Base-by-base conservation (phyloP, 2,329 filamentous ascomycete species). In the Lasiodiplodia sp. region DNA sequence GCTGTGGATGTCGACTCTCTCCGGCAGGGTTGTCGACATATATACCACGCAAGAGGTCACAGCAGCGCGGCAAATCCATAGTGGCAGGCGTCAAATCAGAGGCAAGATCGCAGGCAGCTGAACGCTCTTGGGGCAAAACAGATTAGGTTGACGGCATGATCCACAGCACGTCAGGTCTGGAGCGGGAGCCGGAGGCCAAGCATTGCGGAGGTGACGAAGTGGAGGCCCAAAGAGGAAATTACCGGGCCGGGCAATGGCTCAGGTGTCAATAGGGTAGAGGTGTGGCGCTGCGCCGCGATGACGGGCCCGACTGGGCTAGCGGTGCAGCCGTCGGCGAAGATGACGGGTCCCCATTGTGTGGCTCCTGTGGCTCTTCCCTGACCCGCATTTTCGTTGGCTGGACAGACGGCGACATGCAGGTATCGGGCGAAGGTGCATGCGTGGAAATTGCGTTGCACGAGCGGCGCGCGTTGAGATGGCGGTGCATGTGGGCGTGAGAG, bases 301-400 rank as follows among this genome's bases (percentile, higher is more conserved):
- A 38, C 3, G 55, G 55, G 7, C n/a, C 55, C 7, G 18, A n/a
- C 7, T 38, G 34, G 37, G 57, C 57, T 60, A 60, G 57, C 57
- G 37, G n/a, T 40, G 4, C 28, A 28, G 58, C 25, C 23, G 10
- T 51, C 40, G 58, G 58, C 23, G 58, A 49, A 49, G 16, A 11
- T 34, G 25, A 31, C 58, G 58, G 58, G 40, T 63, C 40, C 58
- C 58, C 58, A 63, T 34, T n/a, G 3, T 18, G 40, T 63, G 58
- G 58, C 40, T 63, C 40, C 37, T 23, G 37, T 60, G 16, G 57
- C 38, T 25, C 34, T 12, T n/a, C 37, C 5, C 21, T 23, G n/a
- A 8, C 38, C n/a, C 58, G 25, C 40, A 11, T 7, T 21, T 21
- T n/a, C 55, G 11, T 37, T n/a, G 40, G 25, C 58, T 11, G 28